A percentile compares a stretch with the other conserved stretches of the same genome.
Evolutionary conservation across 2,329 filamentous ascomycete species (phyloP).

Genomic region (Ophiostoma australiae): DNA sequence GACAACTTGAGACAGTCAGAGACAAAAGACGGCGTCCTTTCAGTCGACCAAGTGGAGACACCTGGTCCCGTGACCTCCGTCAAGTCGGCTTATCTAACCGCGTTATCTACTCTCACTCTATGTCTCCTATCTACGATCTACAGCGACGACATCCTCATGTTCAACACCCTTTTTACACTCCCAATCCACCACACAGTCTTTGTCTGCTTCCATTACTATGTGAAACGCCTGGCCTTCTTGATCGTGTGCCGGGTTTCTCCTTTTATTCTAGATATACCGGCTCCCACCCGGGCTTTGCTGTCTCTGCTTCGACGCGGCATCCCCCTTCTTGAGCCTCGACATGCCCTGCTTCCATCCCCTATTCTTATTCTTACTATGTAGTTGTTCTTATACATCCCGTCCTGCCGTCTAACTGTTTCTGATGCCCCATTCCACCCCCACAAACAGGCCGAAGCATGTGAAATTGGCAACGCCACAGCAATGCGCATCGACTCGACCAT

Average conservation of each 20-base stretch:
- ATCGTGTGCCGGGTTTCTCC: neutral
- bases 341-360: neutral
- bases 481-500: neutral
- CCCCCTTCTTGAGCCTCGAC: neutral
- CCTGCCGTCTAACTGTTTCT: neutral
- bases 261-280: neutral
- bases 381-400: neutral
- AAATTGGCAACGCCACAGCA: neutral
- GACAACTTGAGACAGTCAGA: too few species aligned
- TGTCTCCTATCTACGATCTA: too few species aligned
- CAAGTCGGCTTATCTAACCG: neutral
- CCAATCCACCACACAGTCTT: neutral
- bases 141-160: neutral
- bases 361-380: neutral
- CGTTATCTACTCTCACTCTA: neutral
- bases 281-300: neutral
- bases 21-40: too few species aligned
- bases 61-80: neutral
- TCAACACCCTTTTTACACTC: neutral
- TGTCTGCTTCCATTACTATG: neutral
- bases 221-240: neutral
- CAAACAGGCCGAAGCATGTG: constrained; percentile 5
- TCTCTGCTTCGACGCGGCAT: neutral
- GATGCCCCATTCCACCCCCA: neutral
- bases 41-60: neutral